Percentiles rank a stretch among this genome's conserved stretches.
Conservation (phyloP, 495 filamentous ascomycete species). For the Achaetomiella virescens region DNA sequence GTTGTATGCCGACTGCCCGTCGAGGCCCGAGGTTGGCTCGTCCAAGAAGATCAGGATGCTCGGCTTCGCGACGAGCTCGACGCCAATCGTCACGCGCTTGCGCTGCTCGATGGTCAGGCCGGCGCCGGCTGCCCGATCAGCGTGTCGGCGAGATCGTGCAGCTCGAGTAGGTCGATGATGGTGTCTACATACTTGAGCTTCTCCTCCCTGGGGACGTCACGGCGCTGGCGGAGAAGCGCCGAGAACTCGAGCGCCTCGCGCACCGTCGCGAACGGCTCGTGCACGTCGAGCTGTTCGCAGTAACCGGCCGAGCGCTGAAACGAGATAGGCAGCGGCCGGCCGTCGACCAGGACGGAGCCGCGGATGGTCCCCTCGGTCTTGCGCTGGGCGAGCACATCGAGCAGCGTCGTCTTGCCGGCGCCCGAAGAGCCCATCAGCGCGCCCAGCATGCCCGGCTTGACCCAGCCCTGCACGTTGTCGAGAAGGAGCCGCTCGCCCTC, state of each 20-base stretch:
- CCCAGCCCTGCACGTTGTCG: conserved; percentile 66
- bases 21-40: conserved; percentile 79
- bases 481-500: conserved; percentile 54
- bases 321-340: conserved; percentile 57
- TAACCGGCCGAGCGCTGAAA: conserved; percentile 84
- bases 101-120: conserved; percentile 42
- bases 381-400: conserved; percentile 67
- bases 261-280: conserved; percentile 72
- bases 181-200: conserved; percentile 81
- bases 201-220: conserved; percentile 53
- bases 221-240: conserved; percentile 74
- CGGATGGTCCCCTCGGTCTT: conserved; percentile 62
- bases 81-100: conserved; percentile 76
- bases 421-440: conserved; percentile 80
- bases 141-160: conserved; percentile 76
- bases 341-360: conserved; percentile 74
- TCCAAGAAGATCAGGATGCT: conserved; percentile 70
- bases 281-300: conserved; percentile 81
- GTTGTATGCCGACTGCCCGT: conserved; percentile 73
- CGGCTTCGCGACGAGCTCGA: conserved; percentile 88
- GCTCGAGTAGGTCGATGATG: conserved; percentile 78
- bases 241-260: conserved; percentile 73
- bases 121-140: conserved; percentile 75
- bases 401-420: conserved; percentile 66
- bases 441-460: conserved; percentile 72